phyloP scores from a whole-genome alignment of 1,284 basidiomycete genomes.

The Cryptococcus sp. region DNA sequence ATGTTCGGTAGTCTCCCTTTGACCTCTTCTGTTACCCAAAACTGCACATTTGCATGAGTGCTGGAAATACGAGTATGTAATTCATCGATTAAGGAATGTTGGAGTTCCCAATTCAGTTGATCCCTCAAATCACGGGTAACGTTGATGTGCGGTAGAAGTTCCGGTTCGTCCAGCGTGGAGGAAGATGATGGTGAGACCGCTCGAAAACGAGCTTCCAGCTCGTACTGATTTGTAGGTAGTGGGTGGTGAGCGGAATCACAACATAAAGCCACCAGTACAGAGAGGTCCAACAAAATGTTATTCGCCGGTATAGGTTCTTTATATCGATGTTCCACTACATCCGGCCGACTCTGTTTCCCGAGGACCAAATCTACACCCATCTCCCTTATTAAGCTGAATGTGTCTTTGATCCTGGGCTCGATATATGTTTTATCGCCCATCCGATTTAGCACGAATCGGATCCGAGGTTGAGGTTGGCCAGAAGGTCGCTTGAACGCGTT shows the following conservation, averaged over 20 bases:
- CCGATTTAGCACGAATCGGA: constrained; percentile 67
- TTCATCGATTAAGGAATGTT: constrained; percentile 37
- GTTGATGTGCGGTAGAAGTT: constrained; percentile 22
- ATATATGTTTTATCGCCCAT: constrained; percentile 50
- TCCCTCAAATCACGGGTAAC: constrained; percentile 37
- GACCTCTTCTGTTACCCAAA: constrained; percentile 42
- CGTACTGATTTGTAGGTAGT: constrained; percentile 56
- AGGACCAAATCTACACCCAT: constrained; percentile 61
- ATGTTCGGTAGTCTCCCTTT: constrained; percentile 31
- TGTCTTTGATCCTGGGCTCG: constrained; percentile 61
- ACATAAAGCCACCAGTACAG: constrained; percentile 72
- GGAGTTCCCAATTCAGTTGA: constrained; percentile 37
- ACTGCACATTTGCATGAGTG: constrained; percentile 12
- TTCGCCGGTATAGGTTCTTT: constrained; percentile 52
- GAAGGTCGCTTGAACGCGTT: constrained; percentile 49
- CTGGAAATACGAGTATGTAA: constrained; percentile 23
- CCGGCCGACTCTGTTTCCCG: constrained; percentile 1
- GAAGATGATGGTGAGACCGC: background rate
- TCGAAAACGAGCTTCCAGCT: constrained; percentile 59
- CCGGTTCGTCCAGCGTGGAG: constrained; percentile 1
- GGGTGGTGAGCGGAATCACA: constrained; percentile 74
- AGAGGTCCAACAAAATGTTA: constrained; percentile 71
- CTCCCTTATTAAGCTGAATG: constrained; percentile 55
- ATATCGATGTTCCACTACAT: background rate
- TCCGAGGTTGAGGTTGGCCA: constrained; percentile 30